These are phyloP conservation scores for Suillus decipiens DNA, from an alignment of 768 basidiomycete genomes.

Conservation along the genomic window DNA sequence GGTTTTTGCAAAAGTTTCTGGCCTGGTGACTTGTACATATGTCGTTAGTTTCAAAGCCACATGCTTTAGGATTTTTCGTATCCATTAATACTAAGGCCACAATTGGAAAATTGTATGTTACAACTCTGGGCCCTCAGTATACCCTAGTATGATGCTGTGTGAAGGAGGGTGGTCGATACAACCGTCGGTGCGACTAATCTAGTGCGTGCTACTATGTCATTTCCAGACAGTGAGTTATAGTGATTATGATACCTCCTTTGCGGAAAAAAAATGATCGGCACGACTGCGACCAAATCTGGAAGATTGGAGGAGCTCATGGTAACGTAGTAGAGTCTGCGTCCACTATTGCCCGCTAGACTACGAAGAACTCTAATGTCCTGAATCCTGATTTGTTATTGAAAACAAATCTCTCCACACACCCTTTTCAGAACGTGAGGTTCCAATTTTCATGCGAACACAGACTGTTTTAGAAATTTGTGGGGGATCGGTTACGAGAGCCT, in stretches of 20 bases:
- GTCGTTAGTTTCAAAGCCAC: background rate
- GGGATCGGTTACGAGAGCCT: background rate
- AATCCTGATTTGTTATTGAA: background rate
- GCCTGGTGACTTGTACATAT: background rate
- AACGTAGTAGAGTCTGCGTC: background rate
- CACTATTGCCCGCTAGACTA: background rate
- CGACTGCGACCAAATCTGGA: background rate
- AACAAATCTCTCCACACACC: background rate
- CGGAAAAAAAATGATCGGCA: conserved; percentile 4
- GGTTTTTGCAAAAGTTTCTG: background rate
- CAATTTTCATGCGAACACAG: background rate
- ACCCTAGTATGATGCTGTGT: background rate
- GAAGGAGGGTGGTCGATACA: background rate
- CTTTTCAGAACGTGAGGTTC: background rate
- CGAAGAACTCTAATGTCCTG: background rate
- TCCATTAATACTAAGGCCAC: background rate
- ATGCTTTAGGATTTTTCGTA: background rate
- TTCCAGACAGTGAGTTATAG: background rate
- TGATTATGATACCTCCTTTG: conserved; percentile 1
- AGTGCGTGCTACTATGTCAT: background rate
- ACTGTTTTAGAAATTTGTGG: conserved; percentile 4
- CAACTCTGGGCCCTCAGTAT: background rate
- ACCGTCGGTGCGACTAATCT: background rate
- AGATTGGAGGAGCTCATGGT: background rate
- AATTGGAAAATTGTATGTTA: background rate